Evolutionary conservation across 1,139 yeast species (phyloP), one percentile per base, ranked within the genome.

Genomic region (Oligophagozyma castellii): DNA sequence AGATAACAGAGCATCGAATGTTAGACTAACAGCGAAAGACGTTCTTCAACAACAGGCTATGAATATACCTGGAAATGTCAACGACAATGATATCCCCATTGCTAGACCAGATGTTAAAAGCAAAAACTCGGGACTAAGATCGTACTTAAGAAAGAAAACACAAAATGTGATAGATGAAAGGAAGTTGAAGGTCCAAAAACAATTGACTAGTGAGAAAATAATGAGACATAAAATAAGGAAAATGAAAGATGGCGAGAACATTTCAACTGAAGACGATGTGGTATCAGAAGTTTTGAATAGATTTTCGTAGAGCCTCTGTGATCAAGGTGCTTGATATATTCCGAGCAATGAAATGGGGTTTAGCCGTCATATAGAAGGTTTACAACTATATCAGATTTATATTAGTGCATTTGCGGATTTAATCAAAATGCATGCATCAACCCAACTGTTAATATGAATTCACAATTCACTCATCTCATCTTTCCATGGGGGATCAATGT

Each of bases 91-190:
- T 28, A 61, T 60, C 22, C 56, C 56, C 14, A 63, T 61, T 27
- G 60, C 72, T 15, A 65, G 65, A 40, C 79, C 84, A 1, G 73
- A 72, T 22, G 74, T 73, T 20, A 73, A 71, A 48, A 78, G 83
- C 29, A 80, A 79, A 54, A 80, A 84, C 57, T 81, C 95, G 11
- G 75, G 86, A 3, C 59, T 89, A 39, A 74, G 95, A 50, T 68
- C 73, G 33, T 75, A 75, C 50, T 59, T 81, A 55, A 73, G 95
- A 53, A 89, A 81, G 66, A 79, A 79, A 67, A 73, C 76, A 31
- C 73, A 71, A 53, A 83, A 84, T 49, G 89, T 86, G 30, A 72
- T 86, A 38, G 95, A 84, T 53, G 86, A 86, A 53, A 73, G 96
- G 44, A 77, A 76, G 46, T 48, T 78, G 53, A 73, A 93, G 43